Conservation (phyloP, 768 basidiomycete species). For the Xerocomellus dryophilus region DNA sequence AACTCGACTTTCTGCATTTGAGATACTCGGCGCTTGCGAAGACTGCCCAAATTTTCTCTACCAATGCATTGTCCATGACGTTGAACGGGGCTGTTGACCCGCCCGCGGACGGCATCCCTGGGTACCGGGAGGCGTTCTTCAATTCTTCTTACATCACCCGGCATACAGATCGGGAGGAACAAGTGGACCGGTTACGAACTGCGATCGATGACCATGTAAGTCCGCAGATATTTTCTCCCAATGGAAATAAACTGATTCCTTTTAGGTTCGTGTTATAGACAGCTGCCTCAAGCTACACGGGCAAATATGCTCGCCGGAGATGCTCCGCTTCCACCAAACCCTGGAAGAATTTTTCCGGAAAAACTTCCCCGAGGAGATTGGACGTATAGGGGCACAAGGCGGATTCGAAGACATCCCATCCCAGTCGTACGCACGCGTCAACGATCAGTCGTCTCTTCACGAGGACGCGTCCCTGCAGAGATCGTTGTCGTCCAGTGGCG, state of each 20-base stretch:
- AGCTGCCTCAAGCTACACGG: slow-evolving; percentile 82
- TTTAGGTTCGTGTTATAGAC: slow-evolving; percentile 75
- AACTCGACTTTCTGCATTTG: slow-evolving; percentile 62
- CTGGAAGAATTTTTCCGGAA: slow-evolving; percentile 82
- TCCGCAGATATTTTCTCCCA: not conserved
- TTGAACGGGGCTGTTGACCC: slow-evolving; percentile 87
- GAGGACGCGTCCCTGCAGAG: slow-evolving; percentile 46
- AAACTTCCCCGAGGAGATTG: slow-evolving; percentile 81
- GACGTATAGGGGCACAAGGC: slow-evolving; percentile 60
- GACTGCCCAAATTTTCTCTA: slow-evolving; percentile 67
- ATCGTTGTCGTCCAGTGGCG: slow-evolving; percentile 47
- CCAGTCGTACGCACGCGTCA: slow-evolving; percentile 41
- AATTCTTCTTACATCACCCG: slow-evolving; percentile 60
- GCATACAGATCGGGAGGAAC: slow-evolving; percentile 66
- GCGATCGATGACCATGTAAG: slow-evolving; percentile 82
- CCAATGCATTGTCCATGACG: slow-evolving; percentile 80
- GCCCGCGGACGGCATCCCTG: slow-evolving; percentile 67
- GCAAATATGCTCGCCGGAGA: slow-evolving; percentile 78
- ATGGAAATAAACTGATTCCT: not conserved
- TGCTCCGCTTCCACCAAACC: slow-evolving; percentile 90
- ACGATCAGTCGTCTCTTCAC: slow-evolving; percentile 47
- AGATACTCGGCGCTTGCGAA: slow-evolving; percentile 79
- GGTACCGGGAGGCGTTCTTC: slow-evolving; percentile 78
- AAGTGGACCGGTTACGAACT: slow-evolving; percentile 66
- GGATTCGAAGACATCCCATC: slow-evolving; percentile 45